Conservation (phyloP, 2,329 filamentous ascomycete genomes). For the Colletotrichum camelliae region DNA sequence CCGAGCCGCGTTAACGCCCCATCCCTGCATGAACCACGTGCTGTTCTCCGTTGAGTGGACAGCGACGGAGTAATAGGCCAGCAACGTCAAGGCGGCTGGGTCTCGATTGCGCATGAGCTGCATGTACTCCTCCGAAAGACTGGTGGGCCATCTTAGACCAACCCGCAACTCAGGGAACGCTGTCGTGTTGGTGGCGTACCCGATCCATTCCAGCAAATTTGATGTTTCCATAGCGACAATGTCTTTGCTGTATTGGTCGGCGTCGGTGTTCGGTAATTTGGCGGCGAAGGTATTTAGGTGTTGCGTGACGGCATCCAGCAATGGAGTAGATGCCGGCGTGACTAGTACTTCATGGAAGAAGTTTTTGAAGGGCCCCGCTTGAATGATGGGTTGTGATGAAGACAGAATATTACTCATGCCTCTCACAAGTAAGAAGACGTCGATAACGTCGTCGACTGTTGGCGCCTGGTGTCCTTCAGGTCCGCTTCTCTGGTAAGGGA, state of each 20-base stretch:
- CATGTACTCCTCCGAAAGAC: slow-evolving; percentile 26
- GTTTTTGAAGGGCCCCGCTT: slow-evolving; percentile 24
- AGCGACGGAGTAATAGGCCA: slow-evolving; percentile 29
- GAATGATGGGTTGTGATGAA: slow-evolving; percentile 26
- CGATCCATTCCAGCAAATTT: slow-evolving; percentile 5
- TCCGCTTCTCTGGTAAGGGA: slow-evolving; percentile 22
- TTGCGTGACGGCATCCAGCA: not conserved
- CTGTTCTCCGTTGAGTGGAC: slow-evolving; percentile 22
- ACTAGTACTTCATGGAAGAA: slow-evolving; percentile 22
- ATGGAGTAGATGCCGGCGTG: slow-evolving; percentile 1
- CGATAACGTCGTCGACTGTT: slow-evolving; percentile 34
- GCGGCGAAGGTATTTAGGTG: not conserved
- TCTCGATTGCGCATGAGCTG: slow-evolving; percentile 23
- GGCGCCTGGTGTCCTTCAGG: slow-evolving; percentile 21
- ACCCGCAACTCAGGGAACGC: slow-evolving; percentile 26
- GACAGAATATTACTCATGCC: slow-evolving; percentile 36
- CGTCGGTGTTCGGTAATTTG: not conserved
- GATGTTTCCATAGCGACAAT: not conserved
- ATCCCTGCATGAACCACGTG: slow-evolving; percentile 25
- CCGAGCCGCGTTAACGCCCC: slow-evolving; percentile 10
- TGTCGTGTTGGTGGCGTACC: slow-evolving; percentile 9
- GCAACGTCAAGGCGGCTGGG: slow-evolving; percentile 23
- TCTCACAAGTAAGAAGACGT: slow-evolving; percentile 34
- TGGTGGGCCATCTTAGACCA: slow-evolving; percentile 27
- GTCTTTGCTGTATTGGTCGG: not conserved